These are phyloP conservation scores for Penicillium paxilli DNA, from an alignment of 495 filamentous ascomycete genomes.

Conservation along the genomic window DNA sequence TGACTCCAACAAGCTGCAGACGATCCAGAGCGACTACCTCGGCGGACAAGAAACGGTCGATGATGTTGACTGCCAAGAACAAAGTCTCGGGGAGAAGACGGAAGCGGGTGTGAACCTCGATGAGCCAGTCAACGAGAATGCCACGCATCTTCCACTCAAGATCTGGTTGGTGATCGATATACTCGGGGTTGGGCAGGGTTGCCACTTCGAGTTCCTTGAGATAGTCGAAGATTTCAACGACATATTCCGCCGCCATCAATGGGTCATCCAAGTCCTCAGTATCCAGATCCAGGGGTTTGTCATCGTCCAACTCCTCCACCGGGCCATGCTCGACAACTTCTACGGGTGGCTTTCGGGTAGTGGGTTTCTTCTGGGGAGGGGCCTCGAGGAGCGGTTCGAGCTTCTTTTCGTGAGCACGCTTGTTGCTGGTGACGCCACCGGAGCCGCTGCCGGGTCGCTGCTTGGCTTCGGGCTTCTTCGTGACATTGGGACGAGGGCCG, in stretches of 20 bases:
- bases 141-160: constrained; percentile 98
- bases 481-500: constrained; percentile 61
- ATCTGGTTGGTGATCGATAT: constrained; percentile 91
- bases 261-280: constrained; percentile 88
- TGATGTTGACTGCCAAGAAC: constrained; percentile 96
- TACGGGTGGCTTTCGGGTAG: too few relatives aligned
- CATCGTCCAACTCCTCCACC: constrained; percentile 7
- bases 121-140: constrained; percentile 96
- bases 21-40: constrained; percentile 94
- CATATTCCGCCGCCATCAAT: constrained; percentile 96
- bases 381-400: constrained; percentile 55
- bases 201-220: constrained; percentile 80
- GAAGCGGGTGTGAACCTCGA: constrained; percentile 97
- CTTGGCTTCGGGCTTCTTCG: constrained; percentile 67
- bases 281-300: constrained; percentile 61
- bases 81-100: constrained; percentile 96
- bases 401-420: constrained; percentile 47
- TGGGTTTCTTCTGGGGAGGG: constrained; percentile 55
- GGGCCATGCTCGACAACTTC: too few relatives aligned
- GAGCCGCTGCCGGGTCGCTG: constrained; percentile 72
- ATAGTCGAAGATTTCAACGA: constrained; percentile 96
- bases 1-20: constrained; percentile 93
- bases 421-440: constrained; percentile 60
- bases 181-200: constrained; percentile 85
- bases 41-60: constrained; percentile 92